A percentile compares a stretch with the other conserved stretches of the same genome.
Conservation (phyloP, 2,329 filamentous ascomycete species). For the Myriangium duriaei region DNA sequence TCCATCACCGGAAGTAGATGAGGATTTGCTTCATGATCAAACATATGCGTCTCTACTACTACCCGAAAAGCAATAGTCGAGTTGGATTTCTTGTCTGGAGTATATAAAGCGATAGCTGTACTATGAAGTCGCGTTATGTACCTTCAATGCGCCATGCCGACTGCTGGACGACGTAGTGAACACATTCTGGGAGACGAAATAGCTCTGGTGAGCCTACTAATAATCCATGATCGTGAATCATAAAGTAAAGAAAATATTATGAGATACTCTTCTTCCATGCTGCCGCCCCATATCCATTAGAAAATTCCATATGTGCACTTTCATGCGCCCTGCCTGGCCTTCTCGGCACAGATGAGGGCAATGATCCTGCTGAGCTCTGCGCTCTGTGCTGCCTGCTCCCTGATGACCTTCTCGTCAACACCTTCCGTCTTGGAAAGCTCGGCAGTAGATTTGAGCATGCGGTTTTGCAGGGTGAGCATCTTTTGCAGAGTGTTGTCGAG, state of each 20-base stretch:
- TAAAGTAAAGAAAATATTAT: background rate
- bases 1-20: too few relatives aligned
- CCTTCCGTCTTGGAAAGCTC: constrained; percentile 34
- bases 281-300: background rate
- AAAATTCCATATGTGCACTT: background rate
- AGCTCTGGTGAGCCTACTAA: too few relatives aligned
- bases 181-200: too few relatives aligned
- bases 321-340: constrained; percentile 35
- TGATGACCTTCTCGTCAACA: constrained; percentile 34
- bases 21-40: too few relatives aligned
- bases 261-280: background rate
- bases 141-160: too few relatives aligned
- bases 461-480: constrained; percentile 36
- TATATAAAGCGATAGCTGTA: too few relatives aligned
- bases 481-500: constrained; percentile 41
- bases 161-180: too few relatives aligned
- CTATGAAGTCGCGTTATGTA: too few relatives aligned
- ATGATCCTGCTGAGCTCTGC: constrained; percentile 38
- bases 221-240: constrained; percentile 9
- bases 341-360: constrained; percentile 40
- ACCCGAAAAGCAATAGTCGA: too few relatives aligned
- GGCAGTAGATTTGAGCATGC: constrained; percentile 36
- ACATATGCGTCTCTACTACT: too few relatives aligned
- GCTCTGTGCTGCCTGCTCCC: constrained; percentile 38
- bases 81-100: too few relatives aligned